phyloP scores from a whole-genome alignment of 2,329 filamentous ascomycete genomes.

The Boeremia exigua region DNA sequence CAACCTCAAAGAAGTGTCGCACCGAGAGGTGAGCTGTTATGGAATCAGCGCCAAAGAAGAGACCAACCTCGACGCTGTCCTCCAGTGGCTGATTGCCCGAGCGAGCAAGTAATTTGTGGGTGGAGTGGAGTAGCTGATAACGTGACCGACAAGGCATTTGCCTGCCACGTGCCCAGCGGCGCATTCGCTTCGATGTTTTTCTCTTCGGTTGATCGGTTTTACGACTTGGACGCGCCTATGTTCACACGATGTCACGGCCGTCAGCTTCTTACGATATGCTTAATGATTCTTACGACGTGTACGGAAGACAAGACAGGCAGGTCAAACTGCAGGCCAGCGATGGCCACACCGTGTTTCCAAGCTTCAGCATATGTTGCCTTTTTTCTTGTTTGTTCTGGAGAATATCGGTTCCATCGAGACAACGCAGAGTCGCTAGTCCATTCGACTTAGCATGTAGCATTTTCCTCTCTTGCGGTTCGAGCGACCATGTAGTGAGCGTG shows the following conservation, averaged over 20 bases:
- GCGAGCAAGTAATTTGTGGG: constrained; percentile 58
- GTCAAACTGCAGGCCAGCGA: constrained; percentile 55
- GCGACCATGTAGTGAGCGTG: constrained; percentile 9
- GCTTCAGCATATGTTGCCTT: constrained; percentile 27
- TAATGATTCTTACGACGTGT: constrained; percentile 62
- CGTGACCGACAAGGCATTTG: constrained; percentile 29
- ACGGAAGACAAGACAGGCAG: constrained; percentile 58
- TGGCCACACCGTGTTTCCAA: constrained; percentile 53
- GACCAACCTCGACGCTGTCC: constrained; percentile 94
- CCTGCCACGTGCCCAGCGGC: constrained; percentile 31
- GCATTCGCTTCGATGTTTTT: constrained; percentile 28
- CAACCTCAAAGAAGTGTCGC: constrained; percentile 85
- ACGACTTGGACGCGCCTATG: constrained; percentile 47
- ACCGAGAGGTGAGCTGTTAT: constrained; percentile 97
- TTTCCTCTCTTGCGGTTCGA: constrained; percentile 7
- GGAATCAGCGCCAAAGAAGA: constrained; percentile 99
- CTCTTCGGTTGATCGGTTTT: constrained; percentile 28
- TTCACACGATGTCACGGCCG: constrained; percentile 40
- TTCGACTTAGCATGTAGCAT: constrained; percentile 14
- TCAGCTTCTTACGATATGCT: constrained; percentile 52
- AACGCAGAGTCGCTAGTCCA: not conserved
- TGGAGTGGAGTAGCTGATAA: constrained; percentile 20
- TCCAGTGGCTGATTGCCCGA: constrained; percentile 95
- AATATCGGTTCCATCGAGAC: not conserved
- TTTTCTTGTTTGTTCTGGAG: constrained; percentile 15